Percentiles rank a stretch among this genome's conserved stretches.
These are phyloP conservation scores for Datisca glomerata DNA, from an alignment of 306 rosid genomes.

Conservation along the genomic window DNA sequence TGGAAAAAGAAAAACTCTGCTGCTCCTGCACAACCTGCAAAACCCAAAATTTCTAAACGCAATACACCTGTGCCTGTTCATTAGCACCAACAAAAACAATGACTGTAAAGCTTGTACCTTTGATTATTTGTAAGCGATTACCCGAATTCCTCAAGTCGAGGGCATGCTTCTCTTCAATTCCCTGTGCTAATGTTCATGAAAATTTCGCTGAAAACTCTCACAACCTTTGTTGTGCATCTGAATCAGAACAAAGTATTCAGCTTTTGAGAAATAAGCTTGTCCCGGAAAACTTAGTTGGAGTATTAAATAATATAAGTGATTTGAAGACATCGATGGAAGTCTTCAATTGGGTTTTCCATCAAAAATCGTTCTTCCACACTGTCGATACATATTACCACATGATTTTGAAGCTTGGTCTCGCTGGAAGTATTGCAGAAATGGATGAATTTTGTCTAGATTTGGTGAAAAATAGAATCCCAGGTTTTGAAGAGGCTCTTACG, in stretches of 20 bases:
- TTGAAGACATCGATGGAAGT: constrained; percentile 51
- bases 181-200: too few species aligned
- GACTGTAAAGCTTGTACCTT: too few species aligned
- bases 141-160: too few species aligned
- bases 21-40: too few species aligned
- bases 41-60: too few species aligned
- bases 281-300: constrained; percentile 41
- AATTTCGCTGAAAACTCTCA: too few species aligned
- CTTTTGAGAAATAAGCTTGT: constrained; percentile 40
- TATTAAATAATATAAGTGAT: constrained; percentile 43
- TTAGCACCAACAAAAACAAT: too few species aligned
- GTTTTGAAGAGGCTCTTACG: constrained; percentile 49
- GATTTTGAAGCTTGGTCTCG: constrained; percentile 61
- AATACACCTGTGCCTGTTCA: too few species aligned
- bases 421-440: constrained; percentile 54
- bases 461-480: constrained; percentile 45
- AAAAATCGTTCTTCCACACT: constrained; percentile 48
- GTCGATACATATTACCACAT: constrained; percentile 40
- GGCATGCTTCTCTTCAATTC: too few species aligned
- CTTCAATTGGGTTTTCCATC: constrained; percentile 72
- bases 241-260: constrained; percentile 36
- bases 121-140: too few species aligned
- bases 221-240: too few species aligned
- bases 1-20: too few species aligned
- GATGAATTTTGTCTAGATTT: constrained; percentile 39